Base-by-base conservation (phyloP, 495 filamentous ascomycete species). In the Evansstolkia leycettana region DNA sequence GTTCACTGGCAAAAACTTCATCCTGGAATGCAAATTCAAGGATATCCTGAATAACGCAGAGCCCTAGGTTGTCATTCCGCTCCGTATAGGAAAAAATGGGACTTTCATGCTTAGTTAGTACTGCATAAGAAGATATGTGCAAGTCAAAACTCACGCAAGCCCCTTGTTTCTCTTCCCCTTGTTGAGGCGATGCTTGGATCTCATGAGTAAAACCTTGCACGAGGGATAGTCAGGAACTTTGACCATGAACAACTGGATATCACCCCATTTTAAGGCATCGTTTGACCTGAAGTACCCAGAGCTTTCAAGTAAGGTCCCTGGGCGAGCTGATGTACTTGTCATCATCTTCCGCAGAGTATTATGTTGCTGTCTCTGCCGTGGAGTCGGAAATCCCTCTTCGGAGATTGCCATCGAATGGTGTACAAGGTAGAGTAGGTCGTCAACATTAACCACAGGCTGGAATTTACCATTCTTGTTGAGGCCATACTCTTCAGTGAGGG, bases 341-440 rank as follows among this genome's bases (percentile, higher is more conserved):
- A 53, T 53, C 32, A 50, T 53, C 40, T 53, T 53, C 31, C 37
- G 8, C 12, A 53, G 44, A n/a, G 37, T 47, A 19, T 39, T 53
- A 10, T 43, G 8, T 38, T 53, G 31, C 17, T 45, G 31, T 27
- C 37, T 24, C 41, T 19, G 36, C 8, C 41, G 43, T 7, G 43
- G 34, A 9, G 39, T 50, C 17, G 43, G 37, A 34, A 53, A 53
- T 6, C 23, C 16, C 15, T 45, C 34, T 25, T 34, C 14, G 23
- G 25, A 36, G 8, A 33, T 11, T 1, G 29, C 33, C 9, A 52
- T 25, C 5, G 45, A 31, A 39, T 52, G 31, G 31, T 45, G 32
- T 10, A 41, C 47, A 5, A 24, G 38, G 17, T 40, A 44, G 5
- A 52, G 36, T 6, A 52, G 34, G 28, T 47, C 37, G 25, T 52